Evolutionary conservation across 202 grass and related monocot species (phyloP).

Genomic region (Thinopyrum obtusiflorum): DNA sequence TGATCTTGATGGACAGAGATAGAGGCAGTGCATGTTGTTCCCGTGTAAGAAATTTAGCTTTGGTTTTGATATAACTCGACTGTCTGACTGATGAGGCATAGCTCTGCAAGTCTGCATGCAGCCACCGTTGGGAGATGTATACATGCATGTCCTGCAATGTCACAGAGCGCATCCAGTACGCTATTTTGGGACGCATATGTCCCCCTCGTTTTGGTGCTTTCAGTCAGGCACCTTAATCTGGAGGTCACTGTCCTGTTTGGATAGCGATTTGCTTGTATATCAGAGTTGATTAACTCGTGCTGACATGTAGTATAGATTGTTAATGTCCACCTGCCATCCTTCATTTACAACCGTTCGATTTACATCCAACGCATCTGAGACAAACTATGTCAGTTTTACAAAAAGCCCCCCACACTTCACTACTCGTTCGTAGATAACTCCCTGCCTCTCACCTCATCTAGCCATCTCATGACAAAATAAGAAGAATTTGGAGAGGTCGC

Average conservation of each 20-base stretch:
- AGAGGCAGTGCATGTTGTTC: background rate
- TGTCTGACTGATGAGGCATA: background rate
- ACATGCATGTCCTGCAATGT: background rate
- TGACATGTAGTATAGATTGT: background rate
- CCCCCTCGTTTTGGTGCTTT: background rate
- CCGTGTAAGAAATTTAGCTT: background rate
- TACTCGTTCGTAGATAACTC: no score
- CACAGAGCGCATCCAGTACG: background rate
- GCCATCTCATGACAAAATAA: no score
- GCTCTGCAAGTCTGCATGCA: no score
- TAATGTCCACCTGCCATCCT: no score
- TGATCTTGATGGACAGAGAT: background rate
- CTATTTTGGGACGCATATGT: background rate
- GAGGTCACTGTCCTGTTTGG: constrained; percentile 27
- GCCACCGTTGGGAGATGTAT: background rate
- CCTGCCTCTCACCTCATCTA: no score
- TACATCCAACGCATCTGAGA: no score
- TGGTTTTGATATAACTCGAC: background rate
- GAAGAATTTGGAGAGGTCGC: no score
- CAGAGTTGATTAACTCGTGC: background rate
- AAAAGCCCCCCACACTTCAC: no score
- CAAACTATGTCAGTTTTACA: no score
- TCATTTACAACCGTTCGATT: no score
- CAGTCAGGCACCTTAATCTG: constrained; percentile 23
- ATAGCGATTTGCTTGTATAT: background rate